phyloP scores from a whole-genome alignment of 768 basidiomycete genomes.

The Boletales sp. region DNA sequence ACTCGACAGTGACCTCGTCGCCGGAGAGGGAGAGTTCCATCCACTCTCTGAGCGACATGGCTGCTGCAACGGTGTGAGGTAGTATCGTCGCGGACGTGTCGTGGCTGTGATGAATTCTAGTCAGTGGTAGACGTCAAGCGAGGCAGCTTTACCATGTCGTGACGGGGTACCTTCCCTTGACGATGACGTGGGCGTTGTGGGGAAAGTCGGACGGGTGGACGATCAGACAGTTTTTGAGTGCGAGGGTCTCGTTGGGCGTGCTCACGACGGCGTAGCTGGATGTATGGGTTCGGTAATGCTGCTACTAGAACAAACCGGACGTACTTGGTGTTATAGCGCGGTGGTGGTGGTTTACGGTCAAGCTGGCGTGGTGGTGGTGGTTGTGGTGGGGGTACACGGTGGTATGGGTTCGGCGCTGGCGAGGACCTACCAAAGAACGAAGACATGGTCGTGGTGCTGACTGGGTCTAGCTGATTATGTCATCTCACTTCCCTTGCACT shows the following conservation, averaged over 20 bases:
- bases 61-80: constrained; percentile 72
- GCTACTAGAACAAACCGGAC: background rate
- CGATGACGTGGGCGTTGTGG: constrained; percentile 66
- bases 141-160: constrained; percentile 64
- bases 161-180: constrained; percentile 68
- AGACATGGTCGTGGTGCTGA: constrained; percentile 15
- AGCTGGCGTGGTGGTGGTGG: too few species aligned
- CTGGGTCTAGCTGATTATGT: background rate
- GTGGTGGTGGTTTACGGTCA: constrained; percentile 39
- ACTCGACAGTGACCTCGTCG: constrained; percentile 69
- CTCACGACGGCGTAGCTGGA: constrained; percentile 53
- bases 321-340: constrained; percentile 30
- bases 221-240: constrained; percentile 77
- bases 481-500: too few species aligned
- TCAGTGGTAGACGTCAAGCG: constrained; percentile 25
- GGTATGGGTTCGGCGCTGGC: constrained; percentile 33
- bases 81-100: constrained; percentile 72
- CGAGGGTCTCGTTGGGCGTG: constrained; percentile 64
- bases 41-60: constrained; percentile 83
- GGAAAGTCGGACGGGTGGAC: constrained; percentile 77
- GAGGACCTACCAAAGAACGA: constrained; percentile 45
- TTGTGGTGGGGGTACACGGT: constrained; percentile 43
- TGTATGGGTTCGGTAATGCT: background rate
- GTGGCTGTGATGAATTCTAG: constrained; percentile 51
- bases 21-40: constrained; percentile 77